phyloP scores from a whole-genome alignment of 2,329 filamentous ascomycete species.

The Didymosphaeria variabile region DNA sequence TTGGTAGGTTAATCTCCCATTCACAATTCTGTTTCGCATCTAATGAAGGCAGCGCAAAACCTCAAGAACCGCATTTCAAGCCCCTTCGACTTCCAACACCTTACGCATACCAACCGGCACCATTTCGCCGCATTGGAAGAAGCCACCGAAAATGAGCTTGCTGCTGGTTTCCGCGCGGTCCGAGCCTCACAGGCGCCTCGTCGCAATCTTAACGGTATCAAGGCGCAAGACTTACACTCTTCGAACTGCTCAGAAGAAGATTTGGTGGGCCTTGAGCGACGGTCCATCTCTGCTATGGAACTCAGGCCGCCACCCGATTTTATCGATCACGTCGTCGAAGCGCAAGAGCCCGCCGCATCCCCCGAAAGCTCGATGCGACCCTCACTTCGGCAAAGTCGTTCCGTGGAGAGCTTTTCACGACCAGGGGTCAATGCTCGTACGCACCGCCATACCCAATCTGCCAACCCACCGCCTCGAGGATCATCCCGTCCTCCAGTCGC shows the following conservation, averaged over 20 bases:
- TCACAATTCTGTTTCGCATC: constrained; percentile 15
- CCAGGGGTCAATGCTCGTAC: constrained; percentile 55
- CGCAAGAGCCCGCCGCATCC: constrained; percentile 21
- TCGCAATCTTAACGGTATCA: constrained; percentile 61
- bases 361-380: constrained; percentile 24
- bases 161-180: constrained; percentile 63
- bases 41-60: constrained; percentile 28
- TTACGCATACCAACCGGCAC: constrained; percentile 66
- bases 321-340: constrained; percentile 7
- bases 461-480: constrained; percentile 51
- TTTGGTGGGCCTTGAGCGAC: constrained; percentile 23
- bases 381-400: constrained; percentile 41
- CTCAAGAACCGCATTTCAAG: constrained; percentile 61
- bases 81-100: constrained; percentile 71
- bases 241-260: constrained; percentile 40
- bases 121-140: constrained; percentile 64
- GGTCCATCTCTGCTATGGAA: constrained; percentile 28
- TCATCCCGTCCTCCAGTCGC: constrained; percentile 44
- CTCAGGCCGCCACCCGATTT: constrained; percentile 30
- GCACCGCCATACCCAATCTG: constrained; percentile 49
- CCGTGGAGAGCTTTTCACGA: constrained; percentile 65
- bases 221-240: constrained; percentile 56
- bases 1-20: constrained; percentile 33
- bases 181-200: constrained; percentile 62
- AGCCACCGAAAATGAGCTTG: constrained; percentile 61